phyloP scores from a whole-genome alignment of 1,284 basidiomycete species.

The Ustilago bromivora region DNA sequence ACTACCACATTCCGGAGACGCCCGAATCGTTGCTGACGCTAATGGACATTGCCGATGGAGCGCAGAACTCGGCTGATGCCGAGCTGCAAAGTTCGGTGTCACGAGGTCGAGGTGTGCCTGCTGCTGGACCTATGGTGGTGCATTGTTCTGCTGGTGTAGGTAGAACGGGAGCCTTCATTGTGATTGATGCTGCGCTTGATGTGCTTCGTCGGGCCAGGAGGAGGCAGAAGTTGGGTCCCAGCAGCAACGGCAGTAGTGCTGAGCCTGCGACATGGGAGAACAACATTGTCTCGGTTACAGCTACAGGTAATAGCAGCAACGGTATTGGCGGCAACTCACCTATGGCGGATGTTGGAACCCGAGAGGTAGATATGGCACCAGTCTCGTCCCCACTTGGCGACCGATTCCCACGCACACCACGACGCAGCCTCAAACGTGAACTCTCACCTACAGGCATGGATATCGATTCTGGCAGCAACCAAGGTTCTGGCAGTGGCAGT shows the following conservation, averaged over 20 bases:
- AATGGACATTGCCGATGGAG: conserved; percentile 52
- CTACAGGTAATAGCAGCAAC: not conserved
- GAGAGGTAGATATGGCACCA: conserved; percentile 50
- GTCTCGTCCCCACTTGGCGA: conserved; percentile 23
- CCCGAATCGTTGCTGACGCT: conserved; percentile 58
- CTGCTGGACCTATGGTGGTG: conserved; percentile 61
- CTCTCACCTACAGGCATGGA: conserved; percentile 61
- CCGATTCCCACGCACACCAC: conserved; percentile 33
- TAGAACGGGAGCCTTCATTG: conserved; percentile 65
- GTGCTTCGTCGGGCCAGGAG: conserved; percentile 50
- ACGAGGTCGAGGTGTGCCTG: not conserved
- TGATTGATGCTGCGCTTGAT: conserved; percentile 61
- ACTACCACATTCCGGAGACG: conserved; percentile 65
- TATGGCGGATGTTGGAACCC: conserved; percentile 41
- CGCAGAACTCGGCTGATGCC: conserved; percentile 50
- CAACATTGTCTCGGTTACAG: conserved; percentile 2
- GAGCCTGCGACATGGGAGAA: conserved; percentile 40
- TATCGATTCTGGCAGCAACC: conserved; percentile 38
- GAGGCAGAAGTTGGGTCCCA: conserved; percentile 17
- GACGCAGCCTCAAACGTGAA: conserved; percentile 57
- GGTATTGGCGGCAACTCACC: conserved; percentile 8
- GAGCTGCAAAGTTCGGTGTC: conserved; percentile 19
- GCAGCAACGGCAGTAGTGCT: not conserved
- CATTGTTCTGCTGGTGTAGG: conserved; percentile 70
- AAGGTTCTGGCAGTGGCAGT: conserved; percentile 8